These are phyloP conservation scores for Madurella fahalii DNA, from an alignment of 2,329 filamentous ascomycete species.

Conservation along the genomic window DNA sequence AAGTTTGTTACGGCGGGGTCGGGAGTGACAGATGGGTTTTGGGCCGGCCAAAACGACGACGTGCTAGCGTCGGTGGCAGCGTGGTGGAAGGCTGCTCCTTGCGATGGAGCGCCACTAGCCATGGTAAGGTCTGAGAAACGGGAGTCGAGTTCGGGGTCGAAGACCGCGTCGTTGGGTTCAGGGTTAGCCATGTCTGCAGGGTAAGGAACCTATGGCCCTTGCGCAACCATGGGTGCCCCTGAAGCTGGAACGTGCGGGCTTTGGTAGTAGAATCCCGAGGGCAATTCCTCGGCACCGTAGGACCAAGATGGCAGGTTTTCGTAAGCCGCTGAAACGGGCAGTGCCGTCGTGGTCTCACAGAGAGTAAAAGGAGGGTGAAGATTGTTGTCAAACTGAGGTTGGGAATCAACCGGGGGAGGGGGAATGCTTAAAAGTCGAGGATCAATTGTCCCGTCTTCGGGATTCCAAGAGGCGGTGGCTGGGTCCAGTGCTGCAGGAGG, in stretches of 20 bases:
- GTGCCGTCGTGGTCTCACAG: background rate
- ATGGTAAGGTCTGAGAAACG: background rate
- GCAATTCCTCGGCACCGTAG: background rate
- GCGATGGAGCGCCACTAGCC: background rate
- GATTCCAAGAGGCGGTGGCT: conserved; percentile 1
- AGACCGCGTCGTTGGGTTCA: background rate
- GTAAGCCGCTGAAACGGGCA: background rate
- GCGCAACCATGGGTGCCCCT: background rate
- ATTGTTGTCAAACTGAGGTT: background rate
- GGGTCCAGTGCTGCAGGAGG: background rate
- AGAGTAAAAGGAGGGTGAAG: background rate
- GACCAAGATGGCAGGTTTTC: background rate
- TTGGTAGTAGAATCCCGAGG: background rate
- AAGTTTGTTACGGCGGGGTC: background rate
- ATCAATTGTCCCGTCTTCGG: conserved; percentile 7
- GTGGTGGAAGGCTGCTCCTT: background rate
- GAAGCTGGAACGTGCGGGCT: background rate
- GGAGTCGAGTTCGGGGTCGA: conserved; percentile 1
- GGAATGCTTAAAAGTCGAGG: conserved; percentile 5
- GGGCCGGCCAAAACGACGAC: background rate
- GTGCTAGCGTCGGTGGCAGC: background rate
- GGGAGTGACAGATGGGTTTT: background rate
- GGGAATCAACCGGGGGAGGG: background rate
- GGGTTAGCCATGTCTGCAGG: conserved; percentile 4
- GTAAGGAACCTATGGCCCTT: conserved; percentile 5